These are phyloP conservation scores for Hypoxylon trugodes DNA, from an alignment of 495 filamentous ascomycete genomes.

Conservation along the genomic window DNA sequence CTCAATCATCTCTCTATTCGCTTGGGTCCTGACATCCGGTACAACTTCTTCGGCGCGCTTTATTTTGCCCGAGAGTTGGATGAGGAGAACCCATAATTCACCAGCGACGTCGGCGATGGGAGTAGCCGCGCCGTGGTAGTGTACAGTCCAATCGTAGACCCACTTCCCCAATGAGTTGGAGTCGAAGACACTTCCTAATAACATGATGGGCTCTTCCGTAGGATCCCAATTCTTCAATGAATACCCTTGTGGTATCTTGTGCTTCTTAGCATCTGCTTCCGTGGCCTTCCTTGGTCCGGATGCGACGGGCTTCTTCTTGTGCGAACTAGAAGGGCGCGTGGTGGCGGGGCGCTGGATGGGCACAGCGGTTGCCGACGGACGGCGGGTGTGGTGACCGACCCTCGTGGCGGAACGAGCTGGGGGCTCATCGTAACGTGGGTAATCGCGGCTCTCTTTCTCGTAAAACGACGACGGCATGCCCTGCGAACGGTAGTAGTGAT, in stretches of 20 bases:
- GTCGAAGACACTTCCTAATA: constrained; percentile 95
- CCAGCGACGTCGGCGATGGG: constrained; percentile 93
- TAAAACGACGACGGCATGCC: constrained; percentile 48
- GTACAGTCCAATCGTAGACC: constrained; percentile 99
- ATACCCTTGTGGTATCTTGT: constrained; percentile 89
- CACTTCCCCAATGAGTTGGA: constrained; percentile 97
- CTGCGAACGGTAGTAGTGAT: constrained; percentile 64
- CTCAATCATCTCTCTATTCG: constrained; percentile 82
- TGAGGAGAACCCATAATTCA: constrained; percentile 93
- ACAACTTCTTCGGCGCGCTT: constrained; percentile 89
- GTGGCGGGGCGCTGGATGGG: constrained; percentile 52
- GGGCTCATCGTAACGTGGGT: constrained; percentile 45
- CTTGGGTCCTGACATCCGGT: constrained; percentile 71
- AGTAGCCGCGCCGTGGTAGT: constrained; percentile 82
- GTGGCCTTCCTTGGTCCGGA: constrained; percentile 68
- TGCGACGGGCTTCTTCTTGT: constrained; percentile 40
- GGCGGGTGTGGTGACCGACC: constrained; percentile 55
- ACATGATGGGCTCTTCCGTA: constrained; percentile 86
- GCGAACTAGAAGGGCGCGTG: constrained; percentile 49
- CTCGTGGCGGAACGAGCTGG: constrained; percentile 55
- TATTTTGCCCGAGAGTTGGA: constrained; percentile 95
- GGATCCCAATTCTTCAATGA: constrained; percentile 99
- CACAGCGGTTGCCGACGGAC: constrained; percentile 53
- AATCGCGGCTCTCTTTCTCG: constrained; percentile 53
- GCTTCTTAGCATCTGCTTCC: constrained; percentile 80